Base-by-base conservation (phyloP, 1,139 yeast genomes). In the Meyerozyma sp. region DNA sequence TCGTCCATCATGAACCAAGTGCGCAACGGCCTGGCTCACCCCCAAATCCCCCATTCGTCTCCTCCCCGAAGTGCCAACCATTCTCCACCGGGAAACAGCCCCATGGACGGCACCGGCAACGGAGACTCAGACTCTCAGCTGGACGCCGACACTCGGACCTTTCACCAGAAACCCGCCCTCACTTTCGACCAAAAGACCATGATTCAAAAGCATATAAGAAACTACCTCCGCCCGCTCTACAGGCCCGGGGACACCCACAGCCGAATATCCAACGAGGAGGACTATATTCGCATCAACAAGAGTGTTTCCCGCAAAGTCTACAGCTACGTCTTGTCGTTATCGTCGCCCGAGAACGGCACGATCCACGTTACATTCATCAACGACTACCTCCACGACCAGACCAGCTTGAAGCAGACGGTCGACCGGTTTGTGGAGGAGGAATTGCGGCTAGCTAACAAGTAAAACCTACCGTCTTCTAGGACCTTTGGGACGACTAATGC, bases 161-260 rank as follows among this genome's bases (percentile, higher is more conserved):
- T 8, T 8, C 26, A 34, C 10, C n/a, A 34, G 9, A 18, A 34
- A 34, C 26, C 26, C 18, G 26, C 26, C 26, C 57, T 77, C 26
- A 56, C 73, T 0, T 61, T 69, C 18, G 73, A 68, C 29, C 77
- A 75, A 46, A 82, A 82, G 51, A 59, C 61, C 7, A 62, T 57
- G 44, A 72, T 82, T 18, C 88, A 82, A 53, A 65, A 57, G 23
- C 69, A 77, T 46, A 82, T 83, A 7, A 62, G 88, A 32, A 64
- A 66, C 27, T 68, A 62, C 14, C 57, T 83, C 29, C 62, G 81
- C 37, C 79, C 81, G 1, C 59, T 75, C 26, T 81, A 78, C 52
- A 62, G 65, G 23, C 61, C 66, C 1, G 27, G 27, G 32, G 4
- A 16, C 39, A 30, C 8, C 32, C 26, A 11, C 16, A 20, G 42